Base-by-base conservation (phyloP, 2,329 filamentous ascomycete species). In the Hansfordia pulvinata region DNA sequence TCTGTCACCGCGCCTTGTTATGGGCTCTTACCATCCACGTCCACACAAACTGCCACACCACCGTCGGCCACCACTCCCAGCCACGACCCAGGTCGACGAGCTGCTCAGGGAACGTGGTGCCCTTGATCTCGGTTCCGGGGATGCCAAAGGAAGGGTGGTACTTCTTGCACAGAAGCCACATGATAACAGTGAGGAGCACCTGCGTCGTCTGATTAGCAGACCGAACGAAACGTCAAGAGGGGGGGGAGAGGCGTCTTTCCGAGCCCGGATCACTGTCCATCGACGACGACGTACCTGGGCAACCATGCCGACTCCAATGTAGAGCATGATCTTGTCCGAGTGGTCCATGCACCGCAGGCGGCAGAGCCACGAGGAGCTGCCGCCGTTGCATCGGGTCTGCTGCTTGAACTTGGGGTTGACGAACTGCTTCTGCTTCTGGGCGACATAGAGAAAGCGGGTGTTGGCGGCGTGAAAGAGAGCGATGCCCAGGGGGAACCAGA, bases 31-130 rank as follows among this genome's bases (percentile, higher is more conserved):
- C 51, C 16, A 65, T 48, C 54, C 60, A 69, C 5, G 61, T 55
- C 65, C 64, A 71, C 27, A 63, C 42, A 5, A 64, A 46, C 33
- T 69, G 66, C 64, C 65, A 71, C 12, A 64, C 35, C 4, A 65
- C 56, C 0, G 60, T 61, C 2, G 65, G 66, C 45, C 64, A 64
- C 70, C 70, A 76, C 46, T 76, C 71, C 53, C 59, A 68, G 5
- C 71, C 70, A 8, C 49, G 47, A 30, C 51, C 44, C 30, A 60
- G 53, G 6, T 52, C 49, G 6, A 56, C 44, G 10, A 56, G 41
- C 9, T 59, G 52, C 10, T 61, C 58, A 14, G 58, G 55, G 10
- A 53, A 28, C 1, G 42, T 47, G 4, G 27, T 30, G 7, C 42
- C 38, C 2, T 33, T 32, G 12, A 56, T 40, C 17, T 47, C 49